Conservation (phyloP, 352 stramenopile species). For the Phytophthora megakarya region DNA sequence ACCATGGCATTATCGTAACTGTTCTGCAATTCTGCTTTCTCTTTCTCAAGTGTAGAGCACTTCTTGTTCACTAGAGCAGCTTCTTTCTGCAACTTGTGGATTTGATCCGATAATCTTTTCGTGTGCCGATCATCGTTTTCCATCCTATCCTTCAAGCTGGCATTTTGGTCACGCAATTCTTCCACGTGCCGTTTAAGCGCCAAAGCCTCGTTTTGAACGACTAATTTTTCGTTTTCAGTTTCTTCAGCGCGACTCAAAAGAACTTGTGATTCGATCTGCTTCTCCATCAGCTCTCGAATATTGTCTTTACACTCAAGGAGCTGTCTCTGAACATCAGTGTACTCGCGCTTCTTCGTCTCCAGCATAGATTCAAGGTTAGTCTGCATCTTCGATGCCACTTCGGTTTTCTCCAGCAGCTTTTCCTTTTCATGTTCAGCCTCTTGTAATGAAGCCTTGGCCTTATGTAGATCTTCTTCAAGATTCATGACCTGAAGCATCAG, state of each 20-base stretch:
- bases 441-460: slow-evolving; percentile 43
- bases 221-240: slow-evolving; percentile 69
- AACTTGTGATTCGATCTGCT: slow-evolving; percentile 43
- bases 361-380: slow-evolving; percentile 50
- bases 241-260: slow-evolving; percentile 55
- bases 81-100: slow-evolving; percentile 56
- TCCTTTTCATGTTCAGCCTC: slow-evolving; percentile 51
- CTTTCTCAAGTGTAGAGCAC: slow-evolving; percentile 50
- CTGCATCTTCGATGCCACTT: slow-evolving; percentile 44
- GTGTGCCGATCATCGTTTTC: slow-evolving; percentile 52
- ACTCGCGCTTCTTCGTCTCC: slow-evolving; percentile 63
- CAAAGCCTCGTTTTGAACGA: slow-evolving; percentile 64
- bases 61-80: slow-evolving; percentile 36
- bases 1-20: slow-evolving; percentile 58
- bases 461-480: slow-evolving; percentile 64
- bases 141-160: slow-evolving; percentile 53
- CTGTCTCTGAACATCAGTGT: slow-evolving; percentile 42
- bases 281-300: slow-evolving; percentile 45
- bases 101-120: slow-evolving; percentile 56
- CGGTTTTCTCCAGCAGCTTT: slow-evolving; percentile 46
- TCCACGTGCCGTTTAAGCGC: slow-evolving; percentile 61
- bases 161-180: slow-evolving; percentile 70
- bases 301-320: slow-evolving; percentile 55
- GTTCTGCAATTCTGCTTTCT: slow-evolving; percentile 52
- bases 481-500: slow-evolving; percentile 59